Conservation (phyloP, 345 rosid species). For the Turnera subulata region DNA sequence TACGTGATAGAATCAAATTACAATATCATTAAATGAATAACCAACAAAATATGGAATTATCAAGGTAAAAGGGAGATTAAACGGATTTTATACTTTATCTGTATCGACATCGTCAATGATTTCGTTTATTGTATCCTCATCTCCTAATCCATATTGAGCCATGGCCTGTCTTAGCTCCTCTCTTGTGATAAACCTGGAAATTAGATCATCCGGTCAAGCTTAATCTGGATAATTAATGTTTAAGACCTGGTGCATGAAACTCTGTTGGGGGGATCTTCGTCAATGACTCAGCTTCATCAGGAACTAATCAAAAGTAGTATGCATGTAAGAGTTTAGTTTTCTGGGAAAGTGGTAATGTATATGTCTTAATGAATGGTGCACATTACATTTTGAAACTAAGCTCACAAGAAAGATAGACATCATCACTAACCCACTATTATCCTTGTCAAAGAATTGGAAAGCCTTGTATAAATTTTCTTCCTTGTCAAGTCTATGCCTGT, state of each 20-base stretch:
- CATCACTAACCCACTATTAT: constrained; percentile 20
- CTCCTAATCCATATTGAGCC: constrained; percentile 27
- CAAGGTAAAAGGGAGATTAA: background rate
- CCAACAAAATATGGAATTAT: no score
- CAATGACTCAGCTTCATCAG: no score
- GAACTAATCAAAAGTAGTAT: no score
- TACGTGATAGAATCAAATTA: background rate
- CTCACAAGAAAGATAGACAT: background rate
- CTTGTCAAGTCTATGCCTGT: constrained; percentile 24
- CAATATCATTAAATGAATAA: background rate
- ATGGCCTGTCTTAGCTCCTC: constrained; percentile 30
- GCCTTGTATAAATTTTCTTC: constrained; percentile 28
- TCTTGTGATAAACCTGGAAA: constrained; percentile 25
- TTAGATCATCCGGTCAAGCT: background rate
- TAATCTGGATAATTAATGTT: no score
- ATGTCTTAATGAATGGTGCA: background rate
- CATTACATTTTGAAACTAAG: background rate
- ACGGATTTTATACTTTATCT: constrained; percentile 13
- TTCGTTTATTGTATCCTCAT: constrained; percentile 27
- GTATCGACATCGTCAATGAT: constrained; percentile 27
- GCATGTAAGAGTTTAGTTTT: background rate
- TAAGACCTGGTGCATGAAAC: no score
- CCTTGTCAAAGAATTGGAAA: constrained; percentile 29
- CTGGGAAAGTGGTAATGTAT: background rate
- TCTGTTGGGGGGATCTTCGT: no score